Conservation (phyloP, 176 grass and related monocot genomes). For the Poa pratensis region DNA sequence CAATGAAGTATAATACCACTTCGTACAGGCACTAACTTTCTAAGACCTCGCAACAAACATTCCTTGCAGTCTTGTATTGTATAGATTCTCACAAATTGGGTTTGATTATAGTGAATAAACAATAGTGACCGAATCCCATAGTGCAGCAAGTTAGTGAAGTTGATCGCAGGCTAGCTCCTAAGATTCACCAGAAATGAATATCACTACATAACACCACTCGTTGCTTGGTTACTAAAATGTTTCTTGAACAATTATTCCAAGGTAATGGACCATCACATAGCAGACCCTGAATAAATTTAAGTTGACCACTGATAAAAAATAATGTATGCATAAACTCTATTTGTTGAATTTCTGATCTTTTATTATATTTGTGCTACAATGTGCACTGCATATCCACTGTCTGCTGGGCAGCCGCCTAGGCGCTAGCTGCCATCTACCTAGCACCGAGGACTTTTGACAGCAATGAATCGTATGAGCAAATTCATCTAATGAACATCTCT, state of each 20-base stretch:
- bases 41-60: background rate
- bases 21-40: background rate
- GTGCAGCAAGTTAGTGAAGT: slow-evolving; percentile 5
- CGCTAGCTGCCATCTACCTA: background rate
- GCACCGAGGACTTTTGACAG: background rate
- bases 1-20: slow-evolving; percentile 22
- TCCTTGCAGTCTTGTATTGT: background rate
- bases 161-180: background rate
- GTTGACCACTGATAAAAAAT: background rate
- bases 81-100: slow-evolving; percentile 18
- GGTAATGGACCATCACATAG: slow-evolving; percentile 6
- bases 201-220: background rate
- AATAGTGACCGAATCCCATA: background rate
- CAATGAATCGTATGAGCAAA: background rate
- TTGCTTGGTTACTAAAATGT: background rate
- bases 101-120: background rate
- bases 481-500: background rate
- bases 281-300: background rate
- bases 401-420: background rate
- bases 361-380: background rate
- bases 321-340: background rate
- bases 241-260: background rate
- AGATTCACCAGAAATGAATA: background rate
- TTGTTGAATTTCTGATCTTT: background rate
- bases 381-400: background rate